Evolutionary conservation across 2,329 filamentous ascomycete species (phyloP), one percentile per base, ranked within the genome.

Genomic region (Coniella vitis): DNA sequence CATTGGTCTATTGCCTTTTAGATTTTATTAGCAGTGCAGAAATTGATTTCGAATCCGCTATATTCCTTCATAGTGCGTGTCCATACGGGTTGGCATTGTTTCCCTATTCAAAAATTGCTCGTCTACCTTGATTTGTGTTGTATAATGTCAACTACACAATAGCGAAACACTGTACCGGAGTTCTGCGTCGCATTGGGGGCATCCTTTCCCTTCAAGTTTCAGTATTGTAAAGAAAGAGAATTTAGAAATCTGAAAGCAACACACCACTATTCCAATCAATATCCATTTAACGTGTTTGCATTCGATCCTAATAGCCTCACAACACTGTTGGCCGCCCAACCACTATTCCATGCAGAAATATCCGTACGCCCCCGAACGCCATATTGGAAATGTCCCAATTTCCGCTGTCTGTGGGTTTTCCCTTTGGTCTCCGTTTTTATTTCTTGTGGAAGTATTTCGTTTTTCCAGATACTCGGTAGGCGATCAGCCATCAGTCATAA

Each of bases 331-430:
- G n/a, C 29, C 44, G 38, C 14, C 44, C 38, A 36, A 14, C 45
- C 45, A 21, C 37, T 14, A 7, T 47, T 19, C 25, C 38, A 47
- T 39, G 45, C 38, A 47, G 22, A 19, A 44, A 34, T 45, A 42
- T 37, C 51, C 45, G 36, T 53, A 53, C 51, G 51, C 51, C 51
- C 20, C 39, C 35, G 4, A 53, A 53, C 51, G 51, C 51, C 51
- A 38, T 37, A 37, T 20, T 12, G 20, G 31, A 46, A 32, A 42
- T 34, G 44, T 34, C 21, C 48, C 51, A 35, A 37, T 36, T 47
- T 47, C 45, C 39, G 43, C 38, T 10, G n/a, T n/a, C 7, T 16
- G 13, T 16, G 14, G n/a, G 14, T 31, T 25, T n/a, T 21, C 22
- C 17, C 4, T 32, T 17, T 32, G n/a, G n/a, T n/a, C 9, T 40